phyloP scores from a whole-genome alignment of 2,329 filamentous ascomycete genomes.

The Venturia pyrina region DNA sequence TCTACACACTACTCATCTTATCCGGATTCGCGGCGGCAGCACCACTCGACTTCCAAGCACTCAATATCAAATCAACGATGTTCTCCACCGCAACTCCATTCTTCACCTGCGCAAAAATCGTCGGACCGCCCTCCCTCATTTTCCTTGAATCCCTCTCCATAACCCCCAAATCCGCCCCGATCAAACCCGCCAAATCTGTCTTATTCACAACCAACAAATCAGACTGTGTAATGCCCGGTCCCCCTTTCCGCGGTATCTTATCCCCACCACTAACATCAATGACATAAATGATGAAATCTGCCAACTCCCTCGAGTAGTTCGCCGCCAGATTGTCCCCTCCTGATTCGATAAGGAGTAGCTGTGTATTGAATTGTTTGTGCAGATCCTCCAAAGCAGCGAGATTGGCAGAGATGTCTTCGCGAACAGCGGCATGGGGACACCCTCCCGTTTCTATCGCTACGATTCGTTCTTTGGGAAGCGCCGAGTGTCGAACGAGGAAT shows the following conservation, averaged over 20 bases:
- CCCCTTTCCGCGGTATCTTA: slow-evolving; percentile 92
- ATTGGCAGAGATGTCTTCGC: slow-evolving; percentile 93
- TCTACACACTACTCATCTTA: neutral
- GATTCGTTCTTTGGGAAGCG: slow-evolving; percentile 74
- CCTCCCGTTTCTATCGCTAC: slow-evolving; percentile 95
- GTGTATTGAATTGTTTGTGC: slow-evolving; percentile 67
- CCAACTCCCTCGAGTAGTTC: slow-evolving; percentile 90
- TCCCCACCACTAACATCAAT: slow-evolving; percentile 95
- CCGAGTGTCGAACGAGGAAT: slow-evolving; percentile 80
- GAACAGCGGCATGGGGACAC: slow-evolving; percentile 91
- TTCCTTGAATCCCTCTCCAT: slow-evolving; percentile 93
- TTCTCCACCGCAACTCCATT: slow-evolving; percentile 73
- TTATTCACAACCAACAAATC: slow-evolving; percentile 94
- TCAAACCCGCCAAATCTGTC: slow-evolving; percentile 82
- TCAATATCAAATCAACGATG: slow-evolving; percentile 79
- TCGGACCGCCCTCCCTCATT: slow-evolving; percentile 86
- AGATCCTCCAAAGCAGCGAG: slow-evolving; percentile 85
- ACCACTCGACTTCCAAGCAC: slow-evolving; percentile 86
- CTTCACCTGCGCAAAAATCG: slow-evolving; percentile 97
- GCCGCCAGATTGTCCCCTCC: slow-evolving; percentile 95
- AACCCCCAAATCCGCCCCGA: slow-evolving; percentile 80
- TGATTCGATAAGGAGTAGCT: slow-evolving; percentile 86
- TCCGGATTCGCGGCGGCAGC: slow-evolving; percentile 33
- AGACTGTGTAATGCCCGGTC: slow-evolving; percentile 92
- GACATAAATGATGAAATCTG: slow-evolving; percentile 97